A percentile compares a stretch with the other conserved stretches of the same genome.
Conservation (phyloP, 305 asterid genomes). For the Striga hermonthica region DNA sequence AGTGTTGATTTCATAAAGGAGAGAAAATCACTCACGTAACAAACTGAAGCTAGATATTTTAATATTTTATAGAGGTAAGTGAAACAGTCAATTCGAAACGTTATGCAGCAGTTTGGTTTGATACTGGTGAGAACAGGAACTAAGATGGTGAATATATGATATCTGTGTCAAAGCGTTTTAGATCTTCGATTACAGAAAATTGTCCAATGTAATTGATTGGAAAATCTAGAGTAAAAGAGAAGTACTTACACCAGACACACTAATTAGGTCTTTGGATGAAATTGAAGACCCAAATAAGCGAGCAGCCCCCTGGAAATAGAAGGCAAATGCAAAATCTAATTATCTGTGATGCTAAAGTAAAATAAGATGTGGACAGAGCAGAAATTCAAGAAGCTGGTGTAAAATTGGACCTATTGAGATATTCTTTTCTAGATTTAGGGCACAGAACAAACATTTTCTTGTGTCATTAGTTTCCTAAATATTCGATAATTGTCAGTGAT, state of each 20-base stretch:
- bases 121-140: not conserved
- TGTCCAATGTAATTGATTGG: slow-evolving; percentile 7
- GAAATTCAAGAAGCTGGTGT: slow-evolving; percentile 6
- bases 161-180: slow-evolving; percentile 5
- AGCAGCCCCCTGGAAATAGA: slow-evolving; percentile 80
- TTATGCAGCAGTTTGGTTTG: not conserved
- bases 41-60: not conserved
- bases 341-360: slow-evolving; percentile 8
- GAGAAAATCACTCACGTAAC: not conserved
- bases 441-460: not conserved
- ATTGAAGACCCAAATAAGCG: slow-evolving; percentile 92
- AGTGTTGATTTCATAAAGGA: no score
- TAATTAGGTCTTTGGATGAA: slow-evolving; percentile 72
- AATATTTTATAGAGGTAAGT: not conserved
- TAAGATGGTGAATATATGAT: not conserved
- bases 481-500: slow-evolving; percentile 7
- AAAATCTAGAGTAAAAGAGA: slow-evolving; percentile 11
- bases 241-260: slow-evolving; percentile 85
- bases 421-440: not conserved
- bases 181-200: slow-evolving; percentile 15
- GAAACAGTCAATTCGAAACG: not conserved
- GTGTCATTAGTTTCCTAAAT: slow-evolving; percentile 2
- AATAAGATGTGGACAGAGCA: slow-evolving; percentile 24
- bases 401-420: slow-evolving; percentile 11
- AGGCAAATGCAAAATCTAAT: slow-evolving; percentile 28